These are phyloP conservation scores for Debaryomyces hansenii DNA, from an alignment of 805 yeast species.

Conservation along the genomic window DNA sequence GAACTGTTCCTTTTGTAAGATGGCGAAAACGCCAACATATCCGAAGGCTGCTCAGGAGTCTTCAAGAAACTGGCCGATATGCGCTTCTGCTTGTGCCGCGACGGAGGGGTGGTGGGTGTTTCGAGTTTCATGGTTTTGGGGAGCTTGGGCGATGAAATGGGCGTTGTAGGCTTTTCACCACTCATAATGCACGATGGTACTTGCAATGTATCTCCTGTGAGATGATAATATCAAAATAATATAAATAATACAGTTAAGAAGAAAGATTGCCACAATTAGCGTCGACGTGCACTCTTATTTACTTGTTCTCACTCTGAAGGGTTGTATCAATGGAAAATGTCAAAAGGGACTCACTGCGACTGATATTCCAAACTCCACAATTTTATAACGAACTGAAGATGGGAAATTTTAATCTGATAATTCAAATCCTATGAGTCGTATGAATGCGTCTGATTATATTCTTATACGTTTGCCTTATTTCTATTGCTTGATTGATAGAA, in stretches of 20 bases:
- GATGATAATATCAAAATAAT: neutral
- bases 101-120: conserved; percentile 32
- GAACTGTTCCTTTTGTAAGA: conserved; percentile 35
- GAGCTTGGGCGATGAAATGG: conserved; percentile 34
- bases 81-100: conserved; percentile 18
- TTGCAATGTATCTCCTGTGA: neutral
- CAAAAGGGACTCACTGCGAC: no score
- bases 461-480: no score
- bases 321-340: no score
- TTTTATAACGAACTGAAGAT: no score
- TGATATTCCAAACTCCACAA: no score
- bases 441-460: no score
- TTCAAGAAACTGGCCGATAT: conserved; percentile 28
- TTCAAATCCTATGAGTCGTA: no score
- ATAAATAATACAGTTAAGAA: neutral
- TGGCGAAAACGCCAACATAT: conserved; percentile 37
- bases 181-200: conserved; percentile 9
- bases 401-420: no score
- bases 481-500: no score
- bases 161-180: conserved; percentile 33
- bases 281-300: no score
- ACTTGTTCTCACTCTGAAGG: no score
- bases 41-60: conserved; percentile 36
- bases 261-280: no score
- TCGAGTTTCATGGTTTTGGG: conserved; percentile 18